These are phyloP conservation scores for Neofusicoccum umdonicola DNA, from an alignment of 2,329 filamentous ascomycete genomes.

Conservation along the genomic window DNA sequence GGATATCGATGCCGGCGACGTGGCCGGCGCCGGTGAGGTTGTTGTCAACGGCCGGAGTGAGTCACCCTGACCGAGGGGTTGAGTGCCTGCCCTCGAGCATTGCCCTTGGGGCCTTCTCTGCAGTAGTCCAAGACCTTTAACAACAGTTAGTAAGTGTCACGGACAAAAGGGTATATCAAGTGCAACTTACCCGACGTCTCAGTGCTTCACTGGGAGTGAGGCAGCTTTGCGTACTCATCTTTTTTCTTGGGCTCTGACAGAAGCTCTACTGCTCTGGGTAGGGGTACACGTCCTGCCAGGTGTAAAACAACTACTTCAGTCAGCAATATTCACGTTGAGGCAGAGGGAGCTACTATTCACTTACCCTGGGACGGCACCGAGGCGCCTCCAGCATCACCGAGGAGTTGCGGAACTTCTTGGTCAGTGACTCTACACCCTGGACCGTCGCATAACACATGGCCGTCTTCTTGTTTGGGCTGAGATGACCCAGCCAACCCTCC, in stretches of 20 bases:
- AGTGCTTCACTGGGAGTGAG: too few relatives aligned
- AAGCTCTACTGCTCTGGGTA: conserved; percentile 26
- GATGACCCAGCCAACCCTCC: conserved; percentile 40
- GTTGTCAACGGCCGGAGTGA: not conserved
- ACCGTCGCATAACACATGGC: conserved; percentile 95
- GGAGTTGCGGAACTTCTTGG: conserved; percentile 95
- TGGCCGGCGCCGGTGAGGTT: not conserved
- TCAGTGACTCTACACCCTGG: conserved; percentile 84
- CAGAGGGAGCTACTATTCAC: conserved; percentile 7
- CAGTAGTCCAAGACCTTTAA: too few relatives aligned
- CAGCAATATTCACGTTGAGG: not conserved
- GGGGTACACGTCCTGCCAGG: conserved; percentile 44
- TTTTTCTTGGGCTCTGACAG: too few relatives aligned
- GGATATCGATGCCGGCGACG: not conserved
- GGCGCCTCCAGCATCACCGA: conserved; percentile 87
- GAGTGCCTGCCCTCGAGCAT: too few relatives aligned
- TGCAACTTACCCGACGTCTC: too few relatives aligned
- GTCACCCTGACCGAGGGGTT: too few relatives aligned
- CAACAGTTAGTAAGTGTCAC: too few relatives aligned
- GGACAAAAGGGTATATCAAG: too few relatives aligned
- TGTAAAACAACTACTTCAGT: conserved; percentile 46
- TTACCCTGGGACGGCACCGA: conserved; percentile 79
- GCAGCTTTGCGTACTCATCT: too few relatives aligned
- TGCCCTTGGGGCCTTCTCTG: too few relatives aligned
- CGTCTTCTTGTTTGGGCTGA: conserved; percentile 71